Conservation (phyloP, 768 basidiomycete genomes). For the Psilocybe sp. region DNA sequence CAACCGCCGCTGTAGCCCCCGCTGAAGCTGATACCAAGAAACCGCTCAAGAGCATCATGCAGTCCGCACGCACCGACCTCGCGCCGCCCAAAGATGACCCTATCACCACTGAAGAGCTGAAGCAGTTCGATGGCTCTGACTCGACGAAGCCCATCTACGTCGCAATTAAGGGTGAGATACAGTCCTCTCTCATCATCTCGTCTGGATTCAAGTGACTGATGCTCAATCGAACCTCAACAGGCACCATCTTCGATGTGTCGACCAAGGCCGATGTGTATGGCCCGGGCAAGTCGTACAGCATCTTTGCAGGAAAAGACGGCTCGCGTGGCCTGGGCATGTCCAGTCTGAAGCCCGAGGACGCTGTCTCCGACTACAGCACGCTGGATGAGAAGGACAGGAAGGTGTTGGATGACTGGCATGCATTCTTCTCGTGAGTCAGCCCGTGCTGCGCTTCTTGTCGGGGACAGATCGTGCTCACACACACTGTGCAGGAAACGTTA, state of each 20-base stretch:
- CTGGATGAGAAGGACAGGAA: conserved; percentile 72
- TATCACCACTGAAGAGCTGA: conserved; percentile 67
- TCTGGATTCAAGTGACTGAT: no score
- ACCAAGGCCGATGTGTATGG: conserved; percentile 89
- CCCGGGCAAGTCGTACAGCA: conserved; percentile 67
- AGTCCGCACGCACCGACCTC: conserved; percentile 57
- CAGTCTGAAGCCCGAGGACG: conserved; percentile 82
- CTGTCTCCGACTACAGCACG: conserved; percentile 79
- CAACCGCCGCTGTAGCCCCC: conserved; percentile 7
- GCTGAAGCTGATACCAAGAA: conserved; percentile 26
- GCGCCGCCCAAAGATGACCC: conserved; percentile 76
- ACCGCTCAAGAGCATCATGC: conserved; percentile 64
- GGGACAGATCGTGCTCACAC: no score
- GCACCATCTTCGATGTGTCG: conserved; percentile 88
- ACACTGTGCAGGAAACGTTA: no score
- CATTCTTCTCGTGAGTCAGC: conserved; percentile 76
- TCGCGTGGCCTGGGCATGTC: conserved; percentile 88
- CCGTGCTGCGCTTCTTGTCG: no score
- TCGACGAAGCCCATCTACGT: conserved; percentile 76
- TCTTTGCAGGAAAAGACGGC: conserved; percentile 95
- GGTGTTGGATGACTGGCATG: conserved; percentile 85
- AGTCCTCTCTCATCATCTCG: background rate
- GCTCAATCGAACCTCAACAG: conserved; percentile 30
- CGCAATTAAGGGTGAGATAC: conserved; percentile 77
- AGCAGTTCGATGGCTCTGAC: conserved; percentile 67